Conservation (phyloP, 768 basidiomycete species). For the Panaeolus cyanescens region DNA sequence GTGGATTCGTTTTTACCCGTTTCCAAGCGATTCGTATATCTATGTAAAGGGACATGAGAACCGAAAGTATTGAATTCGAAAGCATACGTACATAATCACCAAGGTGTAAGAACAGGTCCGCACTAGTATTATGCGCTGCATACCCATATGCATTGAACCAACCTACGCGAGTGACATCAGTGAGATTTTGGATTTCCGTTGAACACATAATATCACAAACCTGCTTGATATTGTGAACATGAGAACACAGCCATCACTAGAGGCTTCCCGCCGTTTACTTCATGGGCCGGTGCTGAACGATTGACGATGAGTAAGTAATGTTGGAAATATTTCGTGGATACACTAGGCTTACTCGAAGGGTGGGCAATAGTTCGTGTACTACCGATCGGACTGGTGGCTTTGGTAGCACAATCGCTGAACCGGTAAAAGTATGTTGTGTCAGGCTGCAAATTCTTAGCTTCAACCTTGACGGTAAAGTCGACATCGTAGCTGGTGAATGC, state of each 20-base stretch:
- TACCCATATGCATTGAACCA: slow-evolving; percentile 65
- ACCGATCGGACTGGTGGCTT: slow-evolving; percentile 47
- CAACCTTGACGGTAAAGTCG: slow-evolving; percentile 62
- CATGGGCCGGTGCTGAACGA: slow-evolving; percentile 40
- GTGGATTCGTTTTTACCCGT: slow-evolving; percentile 22
- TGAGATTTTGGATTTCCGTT: background rate
- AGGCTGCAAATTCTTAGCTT: slow-evolving; percentile 48
- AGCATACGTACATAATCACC: slow-evolving; percentile 54
- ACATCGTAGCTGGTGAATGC: slow-evolving; percentile 61
- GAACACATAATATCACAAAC: slow-evolving; percentile 23
- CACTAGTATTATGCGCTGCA: slow-evolving; percentile 51
- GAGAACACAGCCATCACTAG: slow-evolving; percentile 60
- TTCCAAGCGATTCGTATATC: slow-evolving; percentile 53
- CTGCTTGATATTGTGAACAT: slow-evolving; percentile 55
- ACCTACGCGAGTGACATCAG: slow-evolving; percentile 29
- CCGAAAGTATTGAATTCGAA: background rate
- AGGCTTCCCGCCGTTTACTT: slow-evolving; percentile 54
- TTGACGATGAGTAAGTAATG: background rate
- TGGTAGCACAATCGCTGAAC: slow-evolving; percentile 56
- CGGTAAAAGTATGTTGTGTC: slow-evolving; percentile 58
- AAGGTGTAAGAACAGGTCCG: slow-evolving; percentile 57
- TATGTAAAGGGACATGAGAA: slow-evolving; percentile 13
- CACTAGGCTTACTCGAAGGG: slow-evolving; percentile 40
- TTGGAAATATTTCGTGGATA: background rate
- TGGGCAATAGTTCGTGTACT: slow-evolving; percentile 51